phyloP scores from a whole-genome alignment of 2,329 filamentous ascomycete species.

The Thelonectria olida region DNA sequence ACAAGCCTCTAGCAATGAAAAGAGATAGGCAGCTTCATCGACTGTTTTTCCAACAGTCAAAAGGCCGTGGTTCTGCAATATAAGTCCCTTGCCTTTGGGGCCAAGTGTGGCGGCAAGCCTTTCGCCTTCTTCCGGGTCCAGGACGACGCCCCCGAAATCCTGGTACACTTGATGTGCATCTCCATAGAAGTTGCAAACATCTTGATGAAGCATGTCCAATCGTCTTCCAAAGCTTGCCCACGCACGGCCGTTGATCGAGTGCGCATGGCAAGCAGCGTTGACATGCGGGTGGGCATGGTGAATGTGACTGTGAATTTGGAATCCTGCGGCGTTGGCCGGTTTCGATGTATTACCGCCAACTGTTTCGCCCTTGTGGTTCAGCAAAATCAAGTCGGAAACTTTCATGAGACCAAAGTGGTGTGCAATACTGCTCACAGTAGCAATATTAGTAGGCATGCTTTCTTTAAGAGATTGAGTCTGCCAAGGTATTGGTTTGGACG shows the following conservation, averaged over 20 bases:
- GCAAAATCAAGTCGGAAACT: constrained; percentile 20
- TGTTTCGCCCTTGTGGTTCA: constrained; percentile 14
- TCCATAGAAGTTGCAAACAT: constrained; percentile 70
- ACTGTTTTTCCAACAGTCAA: constrained; percentile 76
- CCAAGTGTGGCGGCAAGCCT: constrained; percentile 72
- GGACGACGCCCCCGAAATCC: constrained; percentile 63
- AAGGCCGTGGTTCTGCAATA: constrained; percentile 77
- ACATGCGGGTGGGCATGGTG: constrained; percentile 73
- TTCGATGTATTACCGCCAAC: constrained; percentile 15
- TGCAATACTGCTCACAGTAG: too few relatives aligned
- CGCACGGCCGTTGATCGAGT: constrained; percentile 71
- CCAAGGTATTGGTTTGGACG: too few relatives aligned
- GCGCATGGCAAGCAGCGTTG: constrained; percentile 74
- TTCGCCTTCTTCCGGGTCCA: constrained; percentile 71
- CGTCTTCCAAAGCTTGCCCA: constrained; percentile 72
- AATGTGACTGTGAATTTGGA: constrained; percentile 74
- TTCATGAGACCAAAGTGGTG: constrained; percentile 18
- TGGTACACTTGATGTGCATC: constrained; percentile 67
- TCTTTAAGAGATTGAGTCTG: too few relatives aligned
- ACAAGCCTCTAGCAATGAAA: constrained; percentile 8
- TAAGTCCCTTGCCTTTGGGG: constrained; percentile 64
- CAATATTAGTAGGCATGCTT: too few relatives aligned
- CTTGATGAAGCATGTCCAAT: constrained; percentile 78
- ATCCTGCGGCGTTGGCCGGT: constrained; percentile 75
- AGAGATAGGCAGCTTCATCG: constrained; percentile 74